phyloP scores from a whole-genome alignment of 495 filamentous ascomycete genomes.

The Chaetomium fimeti region DNA sequence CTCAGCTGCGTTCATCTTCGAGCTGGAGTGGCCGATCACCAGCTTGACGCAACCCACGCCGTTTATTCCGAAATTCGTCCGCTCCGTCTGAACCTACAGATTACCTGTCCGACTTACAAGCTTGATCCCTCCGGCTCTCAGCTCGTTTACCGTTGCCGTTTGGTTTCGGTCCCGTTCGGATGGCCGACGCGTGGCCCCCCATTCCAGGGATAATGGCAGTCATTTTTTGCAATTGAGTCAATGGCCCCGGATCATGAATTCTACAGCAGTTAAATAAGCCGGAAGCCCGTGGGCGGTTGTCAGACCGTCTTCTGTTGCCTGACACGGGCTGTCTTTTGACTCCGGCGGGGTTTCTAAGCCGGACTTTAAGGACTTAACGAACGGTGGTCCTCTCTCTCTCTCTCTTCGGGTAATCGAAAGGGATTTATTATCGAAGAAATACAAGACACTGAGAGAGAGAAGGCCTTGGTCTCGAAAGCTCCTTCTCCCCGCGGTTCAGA shows the following conservation, averaged over 20 bases:
- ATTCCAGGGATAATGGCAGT: background rate
- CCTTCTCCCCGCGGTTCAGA: background rate
- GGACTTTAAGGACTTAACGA: conserved; percentile 12
- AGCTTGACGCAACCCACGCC: too few species aligned
- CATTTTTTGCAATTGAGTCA: background rate
- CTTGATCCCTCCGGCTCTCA: too few species aligned
- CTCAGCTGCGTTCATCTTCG: background rate
- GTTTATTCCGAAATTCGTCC: too few species aligned
- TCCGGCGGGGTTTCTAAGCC: background rate
- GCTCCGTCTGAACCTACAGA: too few species aligned
- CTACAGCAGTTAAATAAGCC: background rate
- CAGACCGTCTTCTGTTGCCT: conserved; percentile 1
- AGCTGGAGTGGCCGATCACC: background rate
- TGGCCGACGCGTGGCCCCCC: background rate
- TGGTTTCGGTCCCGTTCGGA: background rate
- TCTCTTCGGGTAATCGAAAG: background rate
- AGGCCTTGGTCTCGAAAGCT: background rate
- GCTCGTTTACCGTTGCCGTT: too few species aligned
- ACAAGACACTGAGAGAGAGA: background rate
- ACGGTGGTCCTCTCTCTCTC: background rate
- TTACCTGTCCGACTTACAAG: too few species aligned
- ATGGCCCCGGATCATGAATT: background rate
- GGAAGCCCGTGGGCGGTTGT: background rate
- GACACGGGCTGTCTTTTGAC: background rate
- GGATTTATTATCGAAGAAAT: background rate